Conservation (phyloP, 805 yeast genomes). For the Teunomyces atbi region DNA sequence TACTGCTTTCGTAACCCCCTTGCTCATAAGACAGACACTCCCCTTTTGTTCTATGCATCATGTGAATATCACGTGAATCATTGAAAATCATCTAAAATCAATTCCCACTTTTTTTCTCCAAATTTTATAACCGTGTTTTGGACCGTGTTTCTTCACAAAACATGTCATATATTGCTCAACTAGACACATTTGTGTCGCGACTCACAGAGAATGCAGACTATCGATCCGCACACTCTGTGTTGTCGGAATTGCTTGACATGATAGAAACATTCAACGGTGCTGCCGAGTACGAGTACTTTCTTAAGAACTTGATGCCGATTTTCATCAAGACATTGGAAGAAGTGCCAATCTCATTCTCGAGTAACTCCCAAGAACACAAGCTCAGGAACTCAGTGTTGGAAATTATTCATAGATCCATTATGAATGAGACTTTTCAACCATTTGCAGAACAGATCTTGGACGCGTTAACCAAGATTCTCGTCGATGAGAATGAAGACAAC, state of each 20-base stretch:
- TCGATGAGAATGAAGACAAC: slow-evolving; percentile 89
- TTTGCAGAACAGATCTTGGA: slow-evolving; percentile 62
- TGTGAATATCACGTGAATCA: slow-evolving; percentile 25
- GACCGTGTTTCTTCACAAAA: slow-evolving; percentile 3
- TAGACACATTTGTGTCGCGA: slow-evolving; percentile 66
- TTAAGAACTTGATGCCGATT: slow-evolving; percentile 67
- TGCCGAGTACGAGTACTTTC: slow-evolving; percentile 76
- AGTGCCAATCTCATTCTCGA: slow-evolving; percentile 70
- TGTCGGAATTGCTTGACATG: slow-evolving; percentile 83
- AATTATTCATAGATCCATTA: slow-evolving; percentile 74
- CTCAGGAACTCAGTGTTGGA: slow-evolving; percentile 75
- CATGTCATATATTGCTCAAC: slow-evolving; percentile 53
- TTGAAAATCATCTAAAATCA: slow-evolving; percentile 11
- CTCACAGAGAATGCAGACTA: slow-evolving; percentile 57
- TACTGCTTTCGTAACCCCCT: too few species aligned
- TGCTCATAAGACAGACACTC: too few species aligned
- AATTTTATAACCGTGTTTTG: slow-evolving; percentile 1
- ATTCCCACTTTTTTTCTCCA: slow-evolving; percentile 20
- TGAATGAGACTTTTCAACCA: slow-evolving; percentile 78
- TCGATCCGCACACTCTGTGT: slow-evolving; percentile 60
- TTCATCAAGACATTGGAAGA: slow-evolving; percentile 60
- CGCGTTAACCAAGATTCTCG: slow-evolving; percentile 56
- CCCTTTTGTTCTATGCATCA: too few species aligned
- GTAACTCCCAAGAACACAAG: slow-evolving; percentile 70
- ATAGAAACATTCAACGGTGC: slow-evolving; percentile 80